Base-by-base conservation (phyloP, 768 basidiomycete species). In the Suillus luteus region DNA sequence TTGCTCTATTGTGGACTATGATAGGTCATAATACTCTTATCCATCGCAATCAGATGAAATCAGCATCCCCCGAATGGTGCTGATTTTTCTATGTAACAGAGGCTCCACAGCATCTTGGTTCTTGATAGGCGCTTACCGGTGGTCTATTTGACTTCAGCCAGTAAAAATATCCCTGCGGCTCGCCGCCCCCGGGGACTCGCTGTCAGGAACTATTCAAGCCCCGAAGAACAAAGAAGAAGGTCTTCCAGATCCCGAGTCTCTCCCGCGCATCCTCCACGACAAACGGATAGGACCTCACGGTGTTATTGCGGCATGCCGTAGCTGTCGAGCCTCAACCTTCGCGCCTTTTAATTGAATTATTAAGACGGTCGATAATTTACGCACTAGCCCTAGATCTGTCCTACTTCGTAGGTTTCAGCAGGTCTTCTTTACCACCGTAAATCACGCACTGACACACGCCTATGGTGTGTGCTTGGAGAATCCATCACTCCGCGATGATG, bases 41-140 rank as follows among this genome's bases (percentile, higher is more conserved):
- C 66, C 73, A 67, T 71, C 63, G 52, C 59, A 64, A 72, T 70
- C 64, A 67, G 55, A 68, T 62, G 63, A 69, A 63, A 62, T 66
- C 24, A 51, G 35, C 3, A 58, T 54, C 24, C 55, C 65, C 43
- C 60, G 62, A 44, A 63, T 62, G 33, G 54, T 44, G 48, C 41
- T 44, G 43, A 65, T 65, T 51, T 35, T 48, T 31, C 58, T 55
- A 27, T 27, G 27, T 27, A 60, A 37, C 41, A 49, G 49, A 49
- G 46, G 43, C 15, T 46, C 61, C 22, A 60, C 19, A 60, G 44
- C 9, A 49, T 27, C 14, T 49, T 24, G 31, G 33, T 51, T 49
- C 14, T 49, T 27, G 15, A 33, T 43, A 40, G 63, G 33, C 41
- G 63, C 31, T 38, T 38, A 37, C 62, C 15, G 2, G 24, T 44